Evolutionary conservation across 148 eudicot species (phyloP), one percentile per base, ranked within the genome.

Genomic region (Diospyros kaki): DNA sequence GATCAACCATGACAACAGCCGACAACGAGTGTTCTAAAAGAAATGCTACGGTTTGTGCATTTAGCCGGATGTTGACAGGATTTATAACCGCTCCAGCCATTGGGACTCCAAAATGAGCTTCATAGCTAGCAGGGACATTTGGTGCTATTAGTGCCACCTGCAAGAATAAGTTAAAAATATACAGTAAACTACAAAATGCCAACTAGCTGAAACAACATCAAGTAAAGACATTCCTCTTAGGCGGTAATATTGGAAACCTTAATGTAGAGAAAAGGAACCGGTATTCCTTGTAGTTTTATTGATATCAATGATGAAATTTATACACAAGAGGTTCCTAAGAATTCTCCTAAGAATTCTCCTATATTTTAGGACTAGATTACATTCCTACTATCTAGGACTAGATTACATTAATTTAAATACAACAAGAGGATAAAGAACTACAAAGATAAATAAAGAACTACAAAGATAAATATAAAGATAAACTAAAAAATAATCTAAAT

Each of bases 61-160:
- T 94, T 38, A 92, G 89, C 54, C 97, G 97, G 72, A 90, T 80
- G 58, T 94, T 94, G 78, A 94, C 90, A 3, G 96, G 85, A 71
- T 92, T 92, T 74, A 94, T 55, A 54, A 92, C 98, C 11, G 98
- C 97, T 42, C 98, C 98, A 2, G 90, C 81, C 98, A 94, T 94
- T 53, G 98, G 98, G 75, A 94, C 87, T 63, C 93, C 97, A 77
- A 90, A 94, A 92, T 94, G 98, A 76, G 96, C 92, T 85, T 94
- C 98, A 77, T 86, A 94, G 71, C 89, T 83, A 62, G 97, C 94
- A n/a, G 98, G 98, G 68, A 83, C 74, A 70, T 94, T 94, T 55
- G 98, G 98, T 17, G 98, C 96, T 80, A 94, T 89, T 54, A 94
- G 87, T 18, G 98, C 91, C 41, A 94, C 98, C 98, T 94, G 89